Evolutionary conservation across 2,329 filamentous ascomycete genomes (phyloP).

Genomic region (Ascosphaera apis): DNA sequence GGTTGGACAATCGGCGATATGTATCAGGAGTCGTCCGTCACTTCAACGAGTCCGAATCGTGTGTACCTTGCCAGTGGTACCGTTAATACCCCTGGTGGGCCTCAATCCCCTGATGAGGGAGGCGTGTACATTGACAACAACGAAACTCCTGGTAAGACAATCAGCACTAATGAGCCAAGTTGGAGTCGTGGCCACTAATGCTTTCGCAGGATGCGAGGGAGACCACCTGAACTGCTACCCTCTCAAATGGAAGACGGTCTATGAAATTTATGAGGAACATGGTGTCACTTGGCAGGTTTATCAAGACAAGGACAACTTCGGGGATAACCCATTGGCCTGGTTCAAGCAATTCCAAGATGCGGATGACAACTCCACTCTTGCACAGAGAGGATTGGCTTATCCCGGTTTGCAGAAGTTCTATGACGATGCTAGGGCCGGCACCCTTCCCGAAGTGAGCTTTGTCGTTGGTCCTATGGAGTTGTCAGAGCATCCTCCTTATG

Average conservation of each 20-base stretch:
- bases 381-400: slow-evolving; percentile 25
- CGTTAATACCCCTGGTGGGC: slow-evolving; percentile 27
- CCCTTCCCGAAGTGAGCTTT: slow-evolving; percentile 28
- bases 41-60: slow-evolving; percentile 30
- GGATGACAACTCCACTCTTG: slow-evolving; percentile 17
- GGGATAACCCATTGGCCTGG: slow-evolving; percentile 31
- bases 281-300: slow-evolving; percentile 29
- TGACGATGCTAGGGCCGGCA: slow-evolving; percentile 25
- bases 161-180: neutral
- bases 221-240: slow-evolving; percentile 28
- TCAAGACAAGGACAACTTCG: slow-evolving; percentile 29
- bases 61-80: slow-evolving; percentile 28
- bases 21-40: slow-evolving; percentile 32
- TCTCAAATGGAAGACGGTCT: slow-evolving; percentile 30
- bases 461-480: slow-evolving; percentile 28
- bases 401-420: slow-evolving; percentile 28
- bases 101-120: slow-evolving; percentile 20
- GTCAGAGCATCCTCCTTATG: slow-evolving; percentile 30
- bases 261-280: slow-evolving; percentile 25
- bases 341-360: slow-evolving; percentile 30
- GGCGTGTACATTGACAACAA: slow-evolving; percentile 29
- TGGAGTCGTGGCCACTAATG: neutral
- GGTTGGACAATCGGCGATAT: slow-evolving; percentile 32
- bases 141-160: slow-evolving; percentile 21
- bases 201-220: slow-evolving; percentile 18